Evolutionary conservation across 2,329 filamentous ascomycete genomes (phyloP), one percentile per base, ranked within the genome.

Genomic region (Trichoderma breve): DNA sequence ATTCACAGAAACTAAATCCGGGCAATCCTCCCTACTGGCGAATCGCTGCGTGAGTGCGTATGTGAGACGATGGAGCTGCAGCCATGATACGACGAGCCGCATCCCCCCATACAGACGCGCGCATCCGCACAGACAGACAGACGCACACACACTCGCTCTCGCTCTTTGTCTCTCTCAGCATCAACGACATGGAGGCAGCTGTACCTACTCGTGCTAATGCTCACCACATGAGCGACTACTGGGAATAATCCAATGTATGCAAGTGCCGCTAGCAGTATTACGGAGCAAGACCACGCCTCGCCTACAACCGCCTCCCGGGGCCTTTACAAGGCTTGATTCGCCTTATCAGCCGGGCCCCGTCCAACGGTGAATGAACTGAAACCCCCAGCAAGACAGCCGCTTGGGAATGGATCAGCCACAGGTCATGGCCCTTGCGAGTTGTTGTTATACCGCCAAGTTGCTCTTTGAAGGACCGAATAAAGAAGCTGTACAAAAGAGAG

Each of bases 31-130:
- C 47, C 14, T n/a, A 3, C 51, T 57, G 30, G 43, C 63, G 63
- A 66, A 30, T 55, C 30, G 39, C 28, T 21, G 47, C 63, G 9
- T 6, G n/a, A 32, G 26, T 32, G 21, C 57, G 67, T 36, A 47
- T 24, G 53, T 62, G 67, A 62, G 39, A 53, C 57, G 67, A 70
- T 39, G 67, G 36, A 70, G 43, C 57, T 70, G 66, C 66, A 53
- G 57, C 66, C 66, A 70, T 70, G 66, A 53, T 34, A 62, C 66
- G 39, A 70, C 66, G 28, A 70, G 66, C 55, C 55, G 66, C 55
- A 60, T 61, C 14, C 34, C 34, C 28, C 43, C 43, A 43, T 43
- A 43, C 39, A 69, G 24, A 60, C 36, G 55, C 34, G 21, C 63
- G 47, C 30, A 66, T 32, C 26, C 53, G 21, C 55, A 67, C 32